A percentile compares a stretch with the other conserved stretches of the same genome.
phyloP scores from a whole-genome alignment of 345 rosid genomes.

The Clarkia xantiana region DNA sequence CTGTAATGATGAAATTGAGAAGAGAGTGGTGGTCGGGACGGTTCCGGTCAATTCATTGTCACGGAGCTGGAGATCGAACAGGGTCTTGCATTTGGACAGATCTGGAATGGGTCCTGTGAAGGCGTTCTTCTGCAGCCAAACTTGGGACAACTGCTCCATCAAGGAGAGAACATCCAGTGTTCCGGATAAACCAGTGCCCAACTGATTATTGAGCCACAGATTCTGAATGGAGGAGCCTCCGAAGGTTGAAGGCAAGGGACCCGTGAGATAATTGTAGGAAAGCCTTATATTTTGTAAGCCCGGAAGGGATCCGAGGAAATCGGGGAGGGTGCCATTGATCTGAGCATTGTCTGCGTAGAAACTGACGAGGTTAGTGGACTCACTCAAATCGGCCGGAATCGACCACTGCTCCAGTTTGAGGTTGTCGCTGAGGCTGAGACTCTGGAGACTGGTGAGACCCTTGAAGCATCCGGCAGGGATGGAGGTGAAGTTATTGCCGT shows the following conservation, averaged over 20 bases:
- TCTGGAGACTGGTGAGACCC: conserved; percentile 41
- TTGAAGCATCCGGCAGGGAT: conserved; percentile 39
- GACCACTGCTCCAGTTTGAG: conserved; percentile 26
- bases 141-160: conserved; percentile 41
- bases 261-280: conserved; percentile 63
- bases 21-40: conserved; percentile 28
- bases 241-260: conserved; percentile 45
- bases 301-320: conserved; percentile 32
- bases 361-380: conserved; percentile 25
- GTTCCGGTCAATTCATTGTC: conserved; percentile 62
- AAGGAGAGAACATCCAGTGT: conserved; percentile 38
- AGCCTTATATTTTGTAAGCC: conserved; percentile 38
- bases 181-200: conserved; percentile 35
- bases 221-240: conserved; percentile 28
- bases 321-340: conserved; percentile 42
- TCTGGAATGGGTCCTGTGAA: conserved; percentile 71
- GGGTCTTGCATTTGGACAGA: conserved; percentile 30
- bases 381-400: conserved; percentile 38
- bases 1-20: conserved; percentile 19
- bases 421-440: conserved; percentile 31
- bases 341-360: conserved; percentile 29
- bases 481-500: conserved; percentile 36
- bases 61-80: conserved; percentile 61
- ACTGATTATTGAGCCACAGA: conserved; percentile 63
- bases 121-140: conserved; percentile 59